Percentiles rank a stretch among this genome's conserved stretches.
Evolutionary conservation across 2,329 filamentous ascomycete genomes (phyloP).

Genomic region (Sclerotinia subarctica): DNA sequence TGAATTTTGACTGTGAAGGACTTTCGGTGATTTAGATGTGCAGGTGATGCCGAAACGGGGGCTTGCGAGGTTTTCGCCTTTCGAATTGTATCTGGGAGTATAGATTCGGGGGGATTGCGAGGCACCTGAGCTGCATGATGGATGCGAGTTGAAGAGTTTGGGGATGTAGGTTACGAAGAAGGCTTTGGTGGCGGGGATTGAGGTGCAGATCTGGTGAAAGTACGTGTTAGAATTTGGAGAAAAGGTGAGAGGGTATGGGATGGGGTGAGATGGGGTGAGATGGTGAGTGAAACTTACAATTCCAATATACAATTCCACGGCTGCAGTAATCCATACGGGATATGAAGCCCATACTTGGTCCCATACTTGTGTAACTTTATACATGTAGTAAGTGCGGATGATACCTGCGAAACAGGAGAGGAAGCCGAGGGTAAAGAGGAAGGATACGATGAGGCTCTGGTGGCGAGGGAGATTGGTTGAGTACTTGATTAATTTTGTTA

Average conservation of each 20-base stretch:
- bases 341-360: slow-evolving; percentile 42
- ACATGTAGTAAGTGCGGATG: slow-evolving; percentile 42
- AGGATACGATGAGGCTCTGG: slow-evolving; percentile 46
- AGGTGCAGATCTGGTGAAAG: slow-evolving; percentile 42
- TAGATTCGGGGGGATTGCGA: neutral
- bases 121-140: neutral
- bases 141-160: neutral
- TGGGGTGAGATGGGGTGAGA: no score
- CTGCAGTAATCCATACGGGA: slow-evolving; percentile 40
- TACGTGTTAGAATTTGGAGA: neutral
- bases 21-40: neutral
- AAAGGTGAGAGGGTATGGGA: no score
- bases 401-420: slow-evolving; percentile 44
- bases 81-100: neutral
- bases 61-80: neutral
- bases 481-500: slow-evolving; percentile 39
- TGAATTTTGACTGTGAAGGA: neutral
- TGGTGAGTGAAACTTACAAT: slow-evolving; percentile 29
- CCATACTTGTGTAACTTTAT: slow-evolving; percentile 33
- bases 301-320: slow-evolving; percentile 45
- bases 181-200: slow-evolving; percentile 44
- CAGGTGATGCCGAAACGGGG: neutral
- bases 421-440: slow-evolving; percentile 51
- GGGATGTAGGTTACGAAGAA: slow-evolving; percentile 44
- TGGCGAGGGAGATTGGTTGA: slow-evolving; percentile 46